Evolutionary conservation across 306 rosid species (phyloP).

Genomic region (Dryas drummondii): DNA sequence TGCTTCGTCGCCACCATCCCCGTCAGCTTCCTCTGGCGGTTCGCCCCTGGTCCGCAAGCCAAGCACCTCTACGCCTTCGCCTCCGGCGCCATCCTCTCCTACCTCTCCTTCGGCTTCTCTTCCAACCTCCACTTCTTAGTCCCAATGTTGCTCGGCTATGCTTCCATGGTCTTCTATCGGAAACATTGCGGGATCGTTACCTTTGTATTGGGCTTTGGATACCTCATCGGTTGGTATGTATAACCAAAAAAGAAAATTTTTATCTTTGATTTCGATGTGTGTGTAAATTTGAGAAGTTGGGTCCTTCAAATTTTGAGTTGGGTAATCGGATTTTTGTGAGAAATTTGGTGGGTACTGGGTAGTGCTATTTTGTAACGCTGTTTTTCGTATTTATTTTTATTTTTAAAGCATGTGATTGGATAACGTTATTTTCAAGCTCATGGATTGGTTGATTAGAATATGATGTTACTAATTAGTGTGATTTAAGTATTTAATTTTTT

Average conservation of each 20-base stretch:
- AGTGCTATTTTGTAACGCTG: not conserved
- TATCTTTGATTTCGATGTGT: not conserved
- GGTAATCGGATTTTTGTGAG: not conserved
- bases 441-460: not conserved
- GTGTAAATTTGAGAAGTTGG: not conserved
- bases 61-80: constrained; percentile 74
- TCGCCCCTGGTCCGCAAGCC: constrained; percentile 60
- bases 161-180: constrained; percentile 72
- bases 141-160: constrained; percentile 76
- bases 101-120: constrained; percentile 83
- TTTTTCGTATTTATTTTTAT: not conserved
- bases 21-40: constrained; percentile 63
- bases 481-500: not conserved
- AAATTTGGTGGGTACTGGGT: not conserved
- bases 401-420: not conserved
- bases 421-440: not conserved
- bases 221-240: constrained; percentile 80
- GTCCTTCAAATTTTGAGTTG: not conserved
- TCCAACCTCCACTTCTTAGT: constrained; percentile 81
- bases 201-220: constrained; percentile 74
- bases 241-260: not conserved
- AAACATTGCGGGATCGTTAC: constrained; percentile 73
- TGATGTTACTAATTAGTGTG: not conserved
- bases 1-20: constrained; percentile 88
- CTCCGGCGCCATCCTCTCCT: constrained; percentile 70